Conservation (phyloP, 2,329 filamentous ascomycete species). For the Cladosporium phlei region DNA sequence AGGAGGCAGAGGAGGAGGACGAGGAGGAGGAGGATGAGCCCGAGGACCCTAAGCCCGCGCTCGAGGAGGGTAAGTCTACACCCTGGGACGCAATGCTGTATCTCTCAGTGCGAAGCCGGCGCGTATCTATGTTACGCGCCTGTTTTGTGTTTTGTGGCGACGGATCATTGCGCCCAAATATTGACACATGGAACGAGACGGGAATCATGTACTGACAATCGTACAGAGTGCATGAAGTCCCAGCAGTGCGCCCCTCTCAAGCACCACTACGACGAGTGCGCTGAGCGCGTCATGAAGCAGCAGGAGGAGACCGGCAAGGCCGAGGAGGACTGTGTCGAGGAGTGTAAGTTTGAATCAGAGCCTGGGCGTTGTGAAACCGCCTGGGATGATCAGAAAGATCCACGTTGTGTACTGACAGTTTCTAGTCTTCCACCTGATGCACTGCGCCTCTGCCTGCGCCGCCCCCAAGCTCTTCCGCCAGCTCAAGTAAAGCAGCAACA, state of each 20-base stretch:
- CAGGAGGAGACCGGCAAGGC: slow-evolving; percentile 69
- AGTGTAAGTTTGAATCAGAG: slow-evolving; percentile 66
- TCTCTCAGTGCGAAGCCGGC: too few relatives aligned
- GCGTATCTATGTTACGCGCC: too few relatives aligned
- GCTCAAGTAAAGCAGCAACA: slow-evolving; percentile 66
- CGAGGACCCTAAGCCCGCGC: slow-evolving; percentile 71
- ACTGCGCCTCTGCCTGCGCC: slow-evolving; percentile 89
- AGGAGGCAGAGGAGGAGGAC: slow-evolving; percentile 60
- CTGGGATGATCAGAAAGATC: too few relatives aligned
- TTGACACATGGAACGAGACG: not conserved
- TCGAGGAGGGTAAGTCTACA: slow-evolving; percentile 76
- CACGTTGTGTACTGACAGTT: slow-evolving; percentile 5
- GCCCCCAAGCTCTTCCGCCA: slow-evolving; percentile 91
- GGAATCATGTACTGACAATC: not conserved
- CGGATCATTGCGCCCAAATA: not conserved
- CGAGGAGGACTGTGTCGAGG: slow-evolving; percentile 96
- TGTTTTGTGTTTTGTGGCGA: too few relatives aligned
- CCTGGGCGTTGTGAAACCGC: not conserved
- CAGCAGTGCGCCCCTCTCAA: slow-evolving; percentile 80
- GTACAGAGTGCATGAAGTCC: slow-evolving; percentile 80
- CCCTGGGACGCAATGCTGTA: not conserved
- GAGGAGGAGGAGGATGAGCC: slow-evolving; percentile 79
- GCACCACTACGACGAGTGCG: slow-evolving; percentile 98
- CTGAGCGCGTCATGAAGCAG: slow-evolving; percentile 78
- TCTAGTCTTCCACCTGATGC: slow-evolving; percentile 94